These are phyloP conservation scores for Mortierella sp. DNA, from an alignment of 371 early-diverging fungal genomes.

Conservation along the genomic window DNA sequence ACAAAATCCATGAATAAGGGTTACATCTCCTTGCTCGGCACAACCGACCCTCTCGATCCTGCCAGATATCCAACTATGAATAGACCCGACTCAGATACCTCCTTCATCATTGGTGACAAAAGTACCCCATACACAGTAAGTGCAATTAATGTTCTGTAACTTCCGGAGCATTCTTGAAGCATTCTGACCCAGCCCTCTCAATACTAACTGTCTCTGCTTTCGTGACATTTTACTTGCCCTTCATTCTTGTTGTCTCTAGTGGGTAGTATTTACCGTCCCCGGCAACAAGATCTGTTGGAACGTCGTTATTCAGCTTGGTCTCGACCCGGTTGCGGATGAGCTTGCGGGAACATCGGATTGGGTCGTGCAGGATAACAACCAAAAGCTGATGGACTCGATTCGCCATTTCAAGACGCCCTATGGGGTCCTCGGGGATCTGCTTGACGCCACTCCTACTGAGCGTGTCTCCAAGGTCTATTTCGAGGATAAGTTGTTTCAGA, in stretches of 20 bases:
- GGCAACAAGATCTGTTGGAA: constrained; percentile 26
- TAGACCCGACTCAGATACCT: background rate
- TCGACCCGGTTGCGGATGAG: background rate
- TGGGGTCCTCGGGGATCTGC: constrained; percentile 18
- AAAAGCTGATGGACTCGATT: constrained; percentile 12
- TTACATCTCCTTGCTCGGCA: constrained; percentile 20
- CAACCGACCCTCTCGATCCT: constrained; percentile 21
- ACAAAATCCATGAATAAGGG: background rate
- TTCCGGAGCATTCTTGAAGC: background rate
- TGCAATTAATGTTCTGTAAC: too few species aligned
- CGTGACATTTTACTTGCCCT: too few species aligned
- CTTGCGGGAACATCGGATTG: constrained; percentile 18
- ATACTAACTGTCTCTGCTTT: too few species aligned
- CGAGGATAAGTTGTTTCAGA: constrained; percentile 35
- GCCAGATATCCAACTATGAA: background rate
- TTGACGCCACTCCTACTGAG: constrained; percentile 29
- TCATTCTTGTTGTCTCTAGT: background rate
- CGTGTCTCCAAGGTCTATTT: constrained; percentile 24
- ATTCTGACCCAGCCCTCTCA: too few species aligned
- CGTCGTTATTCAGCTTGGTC: constrained; percentile 8
- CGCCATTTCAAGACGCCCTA: constrained; percentile 19
- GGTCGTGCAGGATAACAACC: constrained; percentile 1
- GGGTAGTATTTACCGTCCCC: constrained; percentile 14
- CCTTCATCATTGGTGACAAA: background rate
- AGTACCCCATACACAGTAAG: constrained; percentile 17